Base-by-base conservation (phyloP, 2,329 filamentous ascomycete species). In the Exophiala mesophila region DNA sequence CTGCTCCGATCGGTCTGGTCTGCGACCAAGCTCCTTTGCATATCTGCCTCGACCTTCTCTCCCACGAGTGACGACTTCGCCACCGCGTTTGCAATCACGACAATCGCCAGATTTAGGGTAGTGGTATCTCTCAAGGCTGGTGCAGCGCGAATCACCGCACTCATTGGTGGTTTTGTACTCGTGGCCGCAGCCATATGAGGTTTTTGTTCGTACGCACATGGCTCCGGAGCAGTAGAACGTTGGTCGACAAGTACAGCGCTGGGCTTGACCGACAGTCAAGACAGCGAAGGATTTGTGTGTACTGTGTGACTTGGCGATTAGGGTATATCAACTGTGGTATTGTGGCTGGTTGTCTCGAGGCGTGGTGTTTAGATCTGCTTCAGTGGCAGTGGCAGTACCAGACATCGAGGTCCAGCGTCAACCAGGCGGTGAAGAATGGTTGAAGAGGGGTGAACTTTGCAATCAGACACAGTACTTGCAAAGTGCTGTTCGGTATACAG, bases 171-270 rank as follows among this genome's bases (percentile, higher is more conserved):
- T 47, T 31, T 53, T 55, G 42, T 47, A 48, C 23, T 48, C 43
- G 34, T 47, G 45, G 19, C 54, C 54, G 32, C 54, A 56, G n/a
- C 53, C 54, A 29, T 52, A 56, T 26, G 46, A 50, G 12, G 49
- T 56, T 30, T 55, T 55, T 12, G 48, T 55, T 34, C 49, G 51
- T 7, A 52, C 44, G 29, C 54, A 56, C 54, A 56, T 56, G 29
- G 23, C 39, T n/a, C n/a, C n/a, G 44, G 26, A 16, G 16, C 19
- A 41, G 12, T 18, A 19, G 9, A 7, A 18, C 16, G 29, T 30
- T 18, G 20, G 32, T 34, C 23, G 34, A 45, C 30, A 28, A 36
- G 24, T 17, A 32, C 33, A 19, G 24, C 24, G 18, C 39, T 28
- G 28, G 26, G 34, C 28, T 43, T 41, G 39, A 34, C 30, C 28